These are phyloP conservation scores for Kwoniella sp. DNA, from an alignment of 768 basidiomycete genomes.

Conservation along the genomic window DNA sequence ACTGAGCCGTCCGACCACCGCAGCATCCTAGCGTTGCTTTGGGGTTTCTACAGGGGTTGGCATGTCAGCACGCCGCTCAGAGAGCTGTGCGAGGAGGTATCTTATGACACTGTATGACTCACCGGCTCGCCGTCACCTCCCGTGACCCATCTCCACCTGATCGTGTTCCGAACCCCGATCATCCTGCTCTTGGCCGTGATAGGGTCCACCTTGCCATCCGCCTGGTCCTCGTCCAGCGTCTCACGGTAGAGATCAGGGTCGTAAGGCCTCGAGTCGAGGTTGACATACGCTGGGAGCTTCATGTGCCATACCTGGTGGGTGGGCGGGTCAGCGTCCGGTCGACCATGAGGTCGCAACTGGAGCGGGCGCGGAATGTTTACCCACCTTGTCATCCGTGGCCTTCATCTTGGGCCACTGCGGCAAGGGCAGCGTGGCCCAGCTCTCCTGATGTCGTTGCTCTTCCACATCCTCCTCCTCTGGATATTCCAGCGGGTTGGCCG, in stretches of 20 bases:
- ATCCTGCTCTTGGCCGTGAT: slow-evolving; percentile 64
- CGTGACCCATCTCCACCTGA: slow-evolving; percentile 91
- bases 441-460: slow-evolving; percentile 24
- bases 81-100: neutral
- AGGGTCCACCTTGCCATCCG: slow-evolving; percentile 52
- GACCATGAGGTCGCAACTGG: neutral
- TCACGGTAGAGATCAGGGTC: slow-evolving; percentile 62
- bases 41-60: slow-evolving; percentile 60
- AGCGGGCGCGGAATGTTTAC: slow-evolving; percentile 27
- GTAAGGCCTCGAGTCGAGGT: slow-evolving; percentile 78
- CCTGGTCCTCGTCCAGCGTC: slow-evolving; percentile 70
- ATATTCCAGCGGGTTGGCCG: slow-evolving; percentile 49
- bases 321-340: neutral
- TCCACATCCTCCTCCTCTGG: slow-evolving; percentile 42
- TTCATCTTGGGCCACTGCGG: slow-evolving; percentile 82
- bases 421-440: slow-evolving; percentile 60
- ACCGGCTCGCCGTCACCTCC: slow-evolving; percentile 72
- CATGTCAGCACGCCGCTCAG: neutral
- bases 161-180: slow-evolving; percentile 85
- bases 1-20: slow-evolving; percentile 93
- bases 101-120: slow-evolving; percentile 52
- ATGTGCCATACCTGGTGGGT: slow-evolving; percentile 77
- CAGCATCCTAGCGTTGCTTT: slow-evolving; percentile 86
- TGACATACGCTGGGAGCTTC: slow-evolving; percentile 88
- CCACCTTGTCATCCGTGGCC: slow-evolving; percentile 75